These are phyloP conservation scores for Chytriomyces sp. DNA, from an alignment of 192 early-diverging fungal species.

Conservation along the genomic window DNA sequence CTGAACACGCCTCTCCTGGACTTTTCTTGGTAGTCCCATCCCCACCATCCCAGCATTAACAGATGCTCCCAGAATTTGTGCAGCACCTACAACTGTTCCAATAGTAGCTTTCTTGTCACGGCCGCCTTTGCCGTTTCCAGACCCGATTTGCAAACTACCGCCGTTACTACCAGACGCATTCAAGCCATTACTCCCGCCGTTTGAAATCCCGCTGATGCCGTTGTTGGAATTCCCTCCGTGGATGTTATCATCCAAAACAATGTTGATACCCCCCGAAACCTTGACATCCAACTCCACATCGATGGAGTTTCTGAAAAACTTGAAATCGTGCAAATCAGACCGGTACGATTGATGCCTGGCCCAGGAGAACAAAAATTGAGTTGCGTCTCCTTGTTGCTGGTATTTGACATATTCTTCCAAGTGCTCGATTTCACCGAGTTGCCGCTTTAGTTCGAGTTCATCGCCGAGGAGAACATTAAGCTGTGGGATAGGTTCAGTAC, in stretches of 20 bases:
- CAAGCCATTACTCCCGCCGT: background rate
- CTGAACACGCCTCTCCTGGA: constrained; percentile 32
- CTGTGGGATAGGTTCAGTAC: too few species aligned
- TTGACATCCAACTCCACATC: constrained; percentile 66
- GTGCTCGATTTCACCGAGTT: constrained; percentile 59
- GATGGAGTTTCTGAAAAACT: constrained; percentile 56
- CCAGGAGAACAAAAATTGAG: constrained; percentile 63
- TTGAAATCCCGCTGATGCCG: background rate
- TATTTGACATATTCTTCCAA: constrained; percentile 65
- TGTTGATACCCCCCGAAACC: constrained; percentile 46
- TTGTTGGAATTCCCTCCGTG: background rate
- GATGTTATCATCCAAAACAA: constrained; percentile 29
- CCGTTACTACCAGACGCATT: background rate
- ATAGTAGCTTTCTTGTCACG: background rate
- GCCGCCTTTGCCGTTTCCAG: background rate
- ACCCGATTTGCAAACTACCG: background rate
- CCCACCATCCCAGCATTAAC: constrained; percentile 37
- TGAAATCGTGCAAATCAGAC: constrained; percentile 62
- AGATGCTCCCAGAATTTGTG: constrained; percentile 1
- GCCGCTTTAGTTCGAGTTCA: constrained; percentile 61
- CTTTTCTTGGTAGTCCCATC: constrained; percentile 39
- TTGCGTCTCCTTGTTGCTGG: constrained; percentile 63
- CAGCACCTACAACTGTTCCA: background rate
- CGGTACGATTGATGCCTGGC: constrained; percentile 55
- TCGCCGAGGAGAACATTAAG: constrained; percentile 63